Base-by-base conservation (phyloP, 176 grass and related monocot species). In the Musa acuminata region DNA sequence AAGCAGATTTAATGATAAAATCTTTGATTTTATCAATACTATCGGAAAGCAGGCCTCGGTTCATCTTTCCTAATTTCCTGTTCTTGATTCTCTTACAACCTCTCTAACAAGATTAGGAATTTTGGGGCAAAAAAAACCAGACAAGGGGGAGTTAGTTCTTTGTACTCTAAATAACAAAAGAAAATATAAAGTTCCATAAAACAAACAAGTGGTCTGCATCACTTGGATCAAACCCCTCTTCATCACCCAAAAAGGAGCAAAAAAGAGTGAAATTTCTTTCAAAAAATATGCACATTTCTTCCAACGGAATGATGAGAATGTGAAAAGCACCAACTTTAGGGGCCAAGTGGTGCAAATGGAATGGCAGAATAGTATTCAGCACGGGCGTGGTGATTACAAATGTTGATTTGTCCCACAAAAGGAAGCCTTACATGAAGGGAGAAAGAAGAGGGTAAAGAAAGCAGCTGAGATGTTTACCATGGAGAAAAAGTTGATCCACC, bases 401-500 rank as follows among this genome's bases (percentile, higher is more conserved):
- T 17, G 54, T 13, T 17, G 16, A 2, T 17, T 57, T 60, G n/a
- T n/a, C 19, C 4, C 49, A 20, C 17, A 63, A 16, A 29, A 63
- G 3, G 21, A 8, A 26, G 62, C 23, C 72, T 66, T 69, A 6
- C 64, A 25, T 58, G 54, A 49, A 49, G 16, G 72, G 51, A 9
- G 22, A 49, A 53, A 51, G 25, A 20, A 49, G 1, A 53, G n/a
- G 5, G 14, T 11, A 49, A 55, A 49, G 26, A 17, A 48, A 11
- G 57, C 11, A 62, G 49, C 21, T 16, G 49, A 50, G 75, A 49
- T 26, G 57, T 73, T 86, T 75, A 92, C 90, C 90, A 98, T 93
- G 80, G 90, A 89, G 82, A 97, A 73, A 82, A 98, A 98, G 84
- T 98, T 98, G 87, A 98, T 93, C 90, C 94, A 98, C 84, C 94